These are phyloP conservation scores for Cetraspora pellucida DNA, from an alignment of 192 early-diverging fungal genomes.

Conservation along the genomic window DNA sequence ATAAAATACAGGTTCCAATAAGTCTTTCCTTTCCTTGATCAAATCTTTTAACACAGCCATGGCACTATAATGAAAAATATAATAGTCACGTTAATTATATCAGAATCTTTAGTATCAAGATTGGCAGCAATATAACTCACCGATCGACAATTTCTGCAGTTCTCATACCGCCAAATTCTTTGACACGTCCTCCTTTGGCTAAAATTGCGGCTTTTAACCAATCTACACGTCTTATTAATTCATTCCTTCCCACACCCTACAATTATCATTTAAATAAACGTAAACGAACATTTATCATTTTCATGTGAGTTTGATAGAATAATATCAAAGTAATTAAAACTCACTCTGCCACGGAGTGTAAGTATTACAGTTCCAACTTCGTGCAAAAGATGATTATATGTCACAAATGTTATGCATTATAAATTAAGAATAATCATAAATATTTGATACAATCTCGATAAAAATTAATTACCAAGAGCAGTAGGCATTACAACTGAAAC, in stretches of 20 bases:
- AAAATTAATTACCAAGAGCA: conserved; percentile 48
- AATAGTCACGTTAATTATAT: not conserved
- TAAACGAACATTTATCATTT: not conserved
- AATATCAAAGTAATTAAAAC: conserved; percentile 41
- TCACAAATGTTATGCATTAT: not conserved
- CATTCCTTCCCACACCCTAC: conserved; percentile 62
- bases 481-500: conserved; percentile 85
- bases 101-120: not conserved
- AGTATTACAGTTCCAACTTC: conserved; percentile 75
- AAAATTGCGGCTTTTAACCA: conserved; percentile 69
- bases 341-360: conserved; percentile 77
- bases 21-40: conserved; percentile 71
- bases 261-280: conserved; percentile 3
- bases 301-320: not conserved
- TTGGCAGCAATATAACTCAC: conserved; percentile 36
- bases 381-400: not conserved
- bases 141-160: conserved; percentile 75
- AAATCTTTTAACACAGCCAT: conserved; percentile 71
- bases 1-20: conserved; percentile 84
- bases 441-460: not conserved
- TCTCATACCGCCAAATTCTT: conserved; percentile 75
- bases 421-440: not conserved
- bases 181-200: conserved; percentile 73
- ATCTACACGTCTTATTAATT: conserved; percentile 74
- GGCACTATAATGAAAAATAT: conserved; percentile 45